phyloP scores from a whole-genome alignment of 768 basidiomycete species.

The Neoboletus subvelutipes region DNA sequence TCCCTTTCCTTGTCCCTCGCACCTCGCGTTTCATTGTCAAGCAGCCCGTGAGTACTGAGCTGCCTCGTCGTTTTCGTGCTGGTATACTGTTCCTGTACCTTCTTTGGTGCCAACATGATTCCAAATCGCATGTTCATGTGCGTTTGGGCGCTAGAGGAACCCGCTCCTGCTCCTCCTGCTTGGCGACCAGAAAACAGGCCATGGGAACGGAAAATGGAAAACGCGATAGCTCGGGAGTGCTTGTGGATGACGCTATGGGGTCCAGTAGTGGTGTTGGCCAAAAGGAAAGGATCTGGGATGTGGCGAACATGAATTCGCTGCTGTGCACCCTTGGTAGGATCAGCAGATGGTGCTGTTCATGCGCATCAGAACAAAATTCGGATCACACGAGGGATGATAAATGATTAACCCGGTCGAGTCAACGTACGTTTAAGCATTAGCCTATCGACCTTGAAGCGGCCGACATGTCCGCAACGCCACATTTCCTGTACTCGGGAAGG shows the following conservation, averaged over 20 bases:
- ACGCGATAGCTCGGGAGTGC: conserved; percentile 76
- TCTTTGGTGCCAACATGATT: conserved; percentile 69
- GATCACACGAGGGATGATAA: neutral
- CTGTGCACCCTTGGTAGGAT: conserved; percentile 58
- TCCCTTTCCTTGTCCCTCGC: conserved; percentile 17
- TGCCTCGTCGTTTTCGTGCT: conserved; percentile 72
- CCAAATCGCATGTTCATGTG: conserved; percentile 32
- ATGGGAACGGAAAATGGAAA: conserved; percentile 74
- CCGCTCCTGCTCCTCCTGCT: conserved; percentile 1
- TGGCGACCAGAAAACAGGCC: conserved; percentile 21
- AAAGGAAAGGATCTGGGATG: conserved; percentile 49
- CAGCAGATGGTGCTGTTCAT: conserved; percentile 37
- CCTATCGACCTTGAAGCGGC: conserved; percentile 61
- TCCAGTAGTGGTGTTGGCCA: conserved; percentile 45
- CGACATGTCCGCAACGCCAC: conserved; percentile 65
- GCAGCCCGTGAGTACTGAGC: conserved; percentile 63
- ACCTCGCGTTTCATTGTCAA: conserved; percentile 44
- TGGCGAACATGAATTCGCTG: conserved; percentile 67
- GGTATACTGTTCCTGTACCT: conserved; percentile 77
- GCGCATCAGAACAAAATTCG: neutral
- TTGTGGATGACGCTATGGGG: conserved; percentile 75
- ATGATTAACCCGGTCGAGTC: neutral
- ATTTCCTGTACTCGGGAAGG: conserved; percentile 47
- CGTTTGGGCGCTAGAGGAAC: conserved; percentile 15
- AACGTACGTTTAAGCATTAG: conserved; percentile 36